Percentiles rank a stretch among this genome's conserved stretches.
Conservation (phyloP, 129 eudicot genomes). For the Tagetes erecta region DNA sequence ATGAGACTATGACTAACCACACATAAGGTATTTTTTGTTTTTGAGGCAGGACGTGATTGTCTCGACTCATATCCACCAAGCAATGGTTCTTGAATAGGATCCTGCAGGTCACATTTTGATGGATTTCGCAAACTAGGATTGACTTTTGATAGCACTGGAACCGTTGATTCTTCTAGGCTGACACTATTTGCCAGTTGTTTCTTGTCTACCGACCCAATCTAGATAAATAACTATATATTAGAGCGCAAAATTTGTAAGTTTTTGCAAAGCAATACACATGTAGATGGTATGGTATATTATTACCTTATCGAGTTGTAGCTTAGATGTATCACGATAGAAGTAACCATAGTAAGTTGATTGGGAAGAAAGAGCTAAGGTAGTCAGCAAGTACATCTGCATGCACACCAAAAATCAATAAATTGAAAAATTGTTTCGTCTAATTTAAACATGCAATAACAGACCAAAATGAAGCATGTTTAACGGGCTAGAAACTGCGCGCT, state of each 20-base stretch:
- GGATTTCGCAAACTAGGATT: constrained; percentile 57
- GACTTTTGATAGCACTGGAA: constrained; percentile 31
- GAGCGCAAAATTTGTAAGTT: no score
- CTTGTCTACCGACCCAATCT: constrained; percentile 39
- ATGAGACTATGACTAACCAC: constrained; percentile 50
- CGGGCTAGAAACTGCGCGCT: constrained; percentile 15
- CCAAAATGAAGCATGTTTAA: not conserved
- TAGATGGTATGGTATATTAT: constrained; percentile 13
- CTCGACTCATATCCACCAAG: constrained; percentile 40
- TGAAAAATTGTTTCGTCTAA: not conserved
- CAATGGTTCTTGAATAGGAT: constrained; percentile 53
- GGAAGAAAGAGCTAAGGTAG: constrained; percentile 52
- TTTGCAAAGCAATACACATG: not conserved
- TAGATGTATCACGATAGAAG: constrained; percentile 48
- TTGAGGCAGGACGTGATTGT: constrained; percentile 42
- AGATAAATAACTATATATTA: not conserved
- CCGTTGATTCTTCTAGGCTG: constrained; percentile 27
- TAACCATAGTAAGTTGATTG: constrained; percentile 68
- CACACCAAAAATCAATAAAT: constrained; percentile 11
- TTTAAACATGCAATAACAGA: not conserved
- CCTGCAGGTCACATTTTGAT: constrained; percentile 32
- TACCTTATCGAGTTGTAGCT: constrained; percentile 43
- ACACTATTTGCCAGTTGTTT: constrained; percentile 21
- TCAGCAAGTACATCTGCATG: constrained; percentile 61
- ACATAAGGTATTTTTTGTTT: constrained; percentile 56